A percentile compares a stretch with the other conserved stretches of the same genome.
Evolutionary conservation across 2,329 filamentous ascomycete genomes (phyloP).

Genomic region (Phialophora tarda): DNA sequence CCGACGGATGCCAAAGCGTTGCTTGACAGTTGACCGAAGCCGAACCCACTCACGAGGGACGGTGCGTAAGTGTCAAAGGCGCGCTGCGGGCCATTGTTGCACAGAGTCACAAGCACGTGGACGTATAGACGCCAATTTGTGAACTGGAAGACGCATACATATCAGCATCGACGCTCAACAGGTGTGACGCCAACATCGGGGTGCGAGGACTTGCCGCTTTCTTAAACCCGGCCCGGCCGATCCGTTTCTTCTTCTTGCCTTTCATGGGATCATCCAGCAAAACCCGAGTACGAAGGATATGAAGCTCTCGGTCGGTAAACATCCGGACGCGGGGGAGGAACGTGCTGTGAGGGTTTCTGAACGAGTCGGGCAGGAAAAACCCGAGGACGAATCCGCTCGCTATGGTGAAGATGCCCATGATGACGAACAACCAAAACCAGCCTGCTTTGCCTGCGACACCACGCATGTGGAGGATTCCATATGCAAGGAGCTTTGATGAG

Average conservation of each 20-base stretch:
- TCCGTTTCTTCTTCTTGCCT: constrained; percentile 54
- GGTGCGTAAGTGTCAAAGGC: constrained; percentile 59
- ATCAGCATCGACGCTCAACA: constrained; percentile 19
- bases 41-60: constrained; percentile 60
- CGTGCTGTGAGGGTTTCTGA: constrained; percentile 52
- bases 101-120: constrained; percentile 58
- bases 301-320: constrained; percentile 51
- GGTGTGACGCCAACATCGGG: constrained; percentile 11
- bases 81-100: constrained; percentile 57
- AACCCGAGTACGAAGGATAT: constrained; percentile 51
- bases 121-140: constrained; percentile 59
- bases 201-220: constrained; percentile 47
- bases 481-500: constrained; percentile 47
- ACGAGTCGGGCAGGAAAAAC: constrained; percentile 54
- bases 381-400: constrained; percentile 49
- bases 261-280: constrained; percentile 51
- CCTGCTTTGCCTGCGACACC: constrained; percentile 56
- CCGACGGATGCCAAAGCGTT: constrained; percentile 64
- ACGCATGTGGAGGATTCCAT: constrained; percentile 55
- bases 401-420: constrained; percentile 62
- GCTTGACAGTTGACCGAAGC: constrained; percentile 55
- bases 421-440: constrained; percentile 64
- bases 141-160: constrained; percentile 44
- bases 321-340: constrained; percentile 47
- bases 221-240: constrained; percentile 53